These are phyloP conservation scores for Acidomyces sp. DNA, from an alignment of 495 filamentous ascomycete species.

Conservation along the genomic window DNA sequence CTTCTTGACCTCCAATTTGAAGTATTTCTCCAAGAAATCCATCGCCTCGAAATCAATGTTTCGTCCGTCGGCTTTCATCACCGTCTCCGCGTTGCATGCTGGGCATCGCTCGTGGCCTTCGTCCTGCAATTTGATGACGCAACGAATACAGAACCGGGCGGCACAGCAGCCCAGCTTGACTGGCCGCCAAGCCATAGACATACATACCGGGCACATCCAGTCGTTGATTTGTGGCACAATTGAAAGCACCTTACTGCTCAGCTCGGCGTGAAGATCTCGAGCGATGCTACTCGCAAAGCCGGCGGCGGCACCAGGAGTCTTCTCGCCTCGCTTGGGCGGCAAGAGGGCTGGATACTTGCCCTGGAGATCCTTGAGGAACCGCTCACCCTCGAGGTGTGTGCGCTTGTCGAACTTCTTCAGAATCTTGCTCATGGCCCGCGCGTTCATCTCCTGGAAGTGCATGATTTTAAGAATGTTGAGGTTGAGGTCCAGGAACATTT, in stretches of 20 bases:
- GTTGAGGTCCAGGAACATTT: conserved; percentile 52
- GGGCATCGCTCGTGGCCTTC: conserved; percentile 47
- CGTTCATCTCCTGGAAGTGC: conserved; percentile 62
- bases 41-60: conserved; percentile 50
- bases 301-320: conserved; percentile 5
- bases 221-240: conserved; percentile 59
- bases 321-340: conserved; percentile 1
- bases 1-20: conserved; percentile 54
- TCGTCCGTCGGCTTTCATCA: conserved; percentile 47
- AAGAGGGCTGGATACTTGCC: conserved; percentile 14
- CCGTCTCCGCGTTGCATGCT: conserved; percentile 48
- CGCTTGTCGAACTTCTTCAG: conserved; percentile 78
- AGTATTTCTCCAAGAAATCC: conserved; percentile 51
- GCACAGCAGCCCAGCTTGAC: conserved; percentile 46
- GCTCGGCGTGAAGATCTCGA: conserved; percentile 50
- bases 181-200: conserved; percentile 51
- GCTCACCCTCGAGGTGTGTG: conserved; percentile 43
- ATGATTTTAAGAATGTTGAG: conserved; percentile 49
- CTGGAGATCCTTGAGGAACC: conserved; percentile 10
- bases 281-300: conserved; percentile 46
- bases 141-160: conserved; percentile 61
- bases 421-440: conserved; percentile 56
- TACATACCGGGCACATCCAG: conserved; percentile 64
- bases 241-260: conserved; percentile 49
- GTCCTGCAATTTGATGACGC: conserved; percentile 56